Evolutionary conservation across 768 basidiomycete genomes (phyloP).

Genomic region (Tephrocybe sp.): DNA sequence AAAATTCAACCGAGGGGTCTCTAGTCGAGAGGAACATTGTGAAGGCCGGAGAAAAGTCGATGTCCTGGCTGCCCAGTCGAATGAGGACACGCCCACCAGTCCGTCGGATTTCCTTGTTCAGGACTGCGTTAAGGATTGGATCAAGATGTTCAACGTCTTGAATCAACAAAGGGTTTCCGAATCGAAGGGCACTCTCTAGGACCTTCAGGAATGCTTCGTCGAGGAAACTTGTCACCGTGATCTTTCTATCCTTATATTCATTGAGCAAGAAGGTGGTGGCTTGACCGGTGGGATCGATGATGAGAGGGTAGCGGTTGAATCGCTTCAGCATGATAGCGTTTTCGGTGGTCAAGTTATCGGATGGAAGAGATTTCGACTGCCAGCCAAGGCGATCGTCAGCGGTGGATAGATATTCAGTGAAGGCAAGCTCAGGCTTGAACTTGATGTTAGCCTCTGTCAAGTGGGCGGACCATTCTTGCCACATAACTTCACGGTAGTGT

Average conservation of each 20-base stretch:
- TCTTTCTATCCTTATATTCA: slow-evolving; percentile 94
- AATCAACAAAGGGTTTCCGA: slow-evolving; percentile 95
- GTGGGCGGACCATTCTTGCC: slow-evolving; percentile 93
- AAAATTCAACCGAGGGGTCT: slow-evolving; percentile 96
- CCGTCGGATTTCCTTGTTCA: slow-evolving; percentile 94
- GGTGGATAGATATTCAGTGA: slow-evolving; percentile 95
- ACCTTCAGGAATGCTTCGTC: slow-evolving; percentile 99
- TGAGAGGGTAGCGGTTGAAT: slow-evolving; percentile 95
- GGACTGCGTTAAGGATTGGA: slow-evolving; percentile 94
- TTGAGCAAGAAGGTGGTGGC: slow-evolving; percentile 93
- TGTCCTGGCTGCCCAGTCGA: slow-evolving; percentile 95
- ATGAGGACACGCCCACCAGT: slow-evolving; percentile 98
- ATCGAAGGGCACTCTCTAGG: slow-evolving; percentile 96
- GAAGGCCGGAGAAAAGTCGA: slow-evolving; percentile 99
- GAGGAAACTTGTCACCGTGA: slow-evolving; percentile 97
- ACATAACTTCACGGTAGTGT: slow-evolving; percentile 95
- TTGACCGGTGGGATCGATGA: slow-evolving; percentile 98
- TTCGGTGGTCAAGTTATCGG: slow-evolving; percentile 94
- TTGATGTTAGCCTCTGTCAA: slow-evolving; percentile 86
- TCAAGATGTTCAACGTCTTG: slow-evolving; percentile 98
- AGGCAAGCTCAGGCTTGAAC: slow-evolving; percentile 88
- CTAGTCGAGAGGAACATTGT: slow-evolving; percentile 98
- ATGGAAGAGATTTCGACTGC: slow-evolving; percentile 95
- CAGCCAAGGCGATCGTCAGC: slow-evolving; percentile 94
- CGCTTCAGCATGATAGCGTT: slow-evolving; percentile 99